Evolutionary conservation across 177 flowering plant species (phyloP), one percentile per base, ranked within the genome.

Genomic region (Telopea speciosissima): DNA sequence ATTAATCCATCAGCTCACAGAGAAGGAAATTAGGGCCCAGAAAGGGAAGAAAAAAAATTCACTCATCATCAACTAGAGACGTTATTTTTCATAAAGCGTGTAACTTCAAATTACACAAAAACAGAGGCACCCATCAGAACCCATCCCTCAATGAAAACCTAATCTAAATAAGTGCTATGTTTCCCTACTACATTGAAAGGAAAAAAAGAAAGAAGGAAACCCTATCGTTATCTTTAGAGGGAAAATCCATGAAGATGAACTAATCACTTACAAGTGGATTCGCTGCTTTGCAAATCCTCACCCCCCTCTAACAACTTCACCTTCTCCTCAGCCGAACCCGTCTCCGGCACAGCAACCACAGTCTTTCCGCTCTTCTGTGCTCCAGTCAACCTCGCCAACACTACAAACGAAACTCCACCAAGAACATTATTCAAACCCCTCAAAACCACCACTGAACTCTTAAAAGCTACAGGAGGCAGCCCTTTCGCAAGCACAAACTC

Each of bases 391-490:
- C 61, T 58, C 61, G 61, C 61, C 61, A 58, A 58, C 8, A 58
- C n/a, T 3, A 58, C 61, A 58, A 58, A 58, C 23, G 61, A 58
- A 58, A n/a, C n/a, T 1, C 61, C 61, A 17, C 61, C 61, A n/a
- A 58, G 61, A 58, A 58, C 23, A 58, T 58, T 58, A 58, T 58
- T 58, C 7, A 58, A 58, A 58, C 61, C 1, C 61, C 61, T 58
- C 61, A 58, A 58, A 58, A 58, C 61, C 61, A 58, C 61, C n/a
- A 58, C 61, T n/a, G 61, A 58, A 9, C 22, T n/a, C 61, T 58
- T 58, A 58, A 58, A 58, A 3, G 0, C 23, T 0, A 58, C 6
- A 58, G 61, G 23, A 3, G 61, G 61, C n/a, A 58, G 61, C 22
- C 61, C 61, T n/a, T 58, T 58, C 3, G 19, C 61, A 3, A 58